These are phyloP conservation scores for Fusarium tanahbumbuense DNA, from an alignment of 2,329 filamentous ascomycete species.

Conservation along the genomic window DNA sequence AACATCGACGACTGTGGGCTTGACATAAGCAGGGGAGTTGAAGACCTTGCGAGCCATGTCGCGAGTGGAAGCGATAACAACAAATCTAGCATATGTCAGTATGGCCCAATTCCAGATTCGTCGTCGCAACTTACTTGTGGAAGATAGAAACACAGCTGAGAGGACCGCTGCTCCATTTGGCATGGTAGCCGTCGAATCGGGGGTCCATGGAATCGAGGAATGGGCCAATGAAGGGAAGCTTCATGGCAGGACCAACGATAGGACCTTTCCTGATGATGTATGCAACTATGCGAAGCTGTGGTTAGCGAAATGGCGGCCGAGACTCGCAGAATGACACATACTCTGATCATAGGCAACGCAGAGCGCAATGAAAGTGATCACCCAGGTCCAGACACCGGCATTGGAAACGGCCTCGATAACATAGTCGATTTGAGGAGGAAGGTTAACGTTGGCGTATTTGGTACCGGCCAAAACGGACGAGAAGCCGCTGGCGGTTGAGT, in stretches of 20 bases:
- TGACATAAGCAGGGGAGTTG: conserved; percentile 91
- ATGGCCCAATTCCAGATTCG: background rate
- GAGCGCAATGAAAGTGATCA: conserved; percentile 76
- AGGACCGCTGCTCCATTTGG: conserved; percentile 90
- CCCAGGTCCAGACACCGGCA: conserved; percentile 69
- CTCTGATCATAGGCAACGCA: conserved; percentile 90
- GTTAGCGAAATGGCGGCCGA: conserved; percentile 35
- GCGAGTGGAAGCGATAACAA: conserved; percentile 93
- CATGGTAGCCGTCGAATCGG: conserved; percentile 89
- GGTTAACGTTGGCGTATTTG: conserved; percentile 60
- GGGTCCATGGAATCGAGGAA: conserved; percentile 94
- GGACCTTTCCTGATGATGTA: conserved; percentile 81
- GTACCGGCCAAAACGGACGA: conserved; percentile 73
- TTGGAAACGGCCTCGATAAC: conserved; percentile 67
- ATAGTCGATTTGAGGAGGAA: conserved; percentile 68
- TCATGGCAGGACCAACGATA: conserved; percentile 79
- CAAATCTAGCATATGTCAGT: conserved; percentile 72
- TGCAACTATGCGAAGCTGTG: conserved; percentile 65
- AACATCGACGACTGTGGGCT: conserved; percentile 95
- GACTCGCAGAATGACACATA: conserved; percentile 60
- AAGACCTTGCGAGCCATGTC: conserved; percentile 97
- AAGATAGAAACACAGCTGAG: conserved; percentile 98
- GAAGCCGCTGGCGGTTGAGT: conserved; percentile 74
- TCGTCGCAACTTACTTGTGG: conserved; percentile 79
- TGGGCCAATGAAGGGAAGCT: conserved; percentile 91